phyloP scores from a whole-genome alignment of 495 filamentous ascomycete genomes.

The Tuber melanosporum region DNA sequence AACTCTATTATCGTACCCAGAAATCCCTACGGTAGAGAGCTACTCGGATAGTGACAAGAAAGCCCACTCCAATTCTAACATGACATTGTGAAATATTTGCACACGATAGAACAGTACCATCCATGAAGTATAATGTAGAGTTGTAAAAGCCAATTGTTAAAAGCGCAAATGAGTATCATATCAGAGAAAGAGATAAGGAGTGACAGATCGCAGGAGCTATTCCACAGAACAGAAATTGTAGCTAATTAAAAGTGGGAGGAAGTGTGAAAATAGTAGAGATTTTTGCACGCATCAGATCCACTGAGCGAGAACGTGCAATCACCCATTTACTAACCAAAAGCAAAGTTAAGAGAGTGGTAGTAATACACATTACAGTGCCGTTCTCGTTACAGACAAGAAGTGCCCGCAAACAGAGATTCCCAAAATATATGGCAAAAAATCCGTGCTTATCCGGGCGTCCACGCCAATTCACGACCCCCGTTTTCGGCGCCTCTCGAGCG shows the following conservation, averaged over 20 bases:
- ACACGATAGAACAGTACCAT: background rate
- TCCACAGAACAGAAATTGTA: background rate
- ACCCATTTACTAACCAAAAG: background rate
- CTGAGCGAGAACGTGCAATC: background rate
- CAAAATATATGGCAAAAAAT: too few relatives aligned
- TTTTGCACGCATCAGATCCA: background rate
- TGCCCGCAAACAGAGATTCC: too few relatives aligned
- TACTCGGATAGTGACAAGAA: background rate
- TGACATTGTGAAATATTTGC: background rate
- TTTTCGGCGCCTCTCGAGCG: too few relatives aligned
- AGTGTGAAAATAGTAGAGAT: background rate
- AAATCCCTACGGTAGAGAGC: background rate
- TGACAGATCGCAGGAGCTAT: background rate
- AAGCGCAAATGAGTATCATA: background rate
- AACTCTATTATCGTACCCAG: background rate
- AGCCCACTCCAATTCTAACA: background rate
- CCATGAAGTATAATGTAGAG: background rate
- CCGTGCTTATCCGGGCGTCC: too few relatives aligned
- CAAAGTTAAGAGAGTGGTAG: background rate
- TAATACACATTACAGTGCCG: too few relatives aligned
- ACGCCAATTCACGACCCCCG: too few relatives aligned
- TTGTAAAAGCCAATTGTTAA: background rate
- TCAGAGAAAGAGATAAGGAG: background rate
- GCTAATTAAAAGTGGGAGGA: background rate
- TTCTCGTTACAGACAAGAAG: too few relatives aligned